Percentiles rank a stretch among this genome's conserved stretches.
These are phyloP conservation scores for Lodderomyces beijingensis DNA, from an alignment of 1,139 yeast genomes.

Conservation along the genomic window DNA sequence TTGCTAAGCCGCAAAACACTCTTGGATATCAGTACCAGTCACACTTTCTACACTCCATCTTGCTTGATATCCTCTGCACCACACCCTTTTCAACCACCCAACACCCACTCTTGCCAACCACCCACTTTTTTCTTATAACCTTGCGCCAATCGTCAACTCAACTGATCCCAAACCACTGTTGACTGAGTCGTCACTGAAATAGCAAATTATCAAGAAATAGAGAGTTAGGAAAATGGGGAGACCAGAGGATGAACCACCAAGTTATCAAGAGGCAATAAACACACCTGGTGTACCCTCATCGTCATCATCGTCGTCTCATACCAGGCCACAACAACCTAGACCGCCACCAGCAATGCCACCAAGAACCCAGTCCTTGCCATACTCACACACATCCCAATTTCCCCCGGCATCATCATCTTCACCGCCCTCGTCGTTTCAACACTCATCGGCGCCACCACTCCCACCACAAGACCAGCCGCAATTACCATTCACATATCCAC, in stretches of 20 bases:
- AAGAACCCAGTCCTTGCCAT: neutral
- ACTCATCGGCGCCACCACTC: slow-evolving; percentile 2
- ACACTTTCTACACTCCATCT: too few species aligned
- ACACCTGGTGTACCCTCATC: slow-evolving; percentile 5
- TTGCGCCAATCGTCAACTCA: too few species aligned
- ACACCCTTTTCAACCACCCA: too few species aligned
- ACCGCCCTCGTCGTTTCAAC: neutral
- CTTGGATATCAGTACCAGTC: too few species aligned
- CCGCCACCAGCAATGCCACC: slow-evolving; percentile 2
- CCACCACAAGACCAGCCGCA: neutral
- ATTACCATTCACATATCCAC: slow-evolving; percentile 55
- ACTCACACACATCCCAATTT: neutral
- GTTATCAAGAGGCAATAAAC: slow-evolving; percentile 15
- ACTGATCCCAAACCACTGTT: too few species aligned
- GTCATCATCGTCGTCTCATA: slow-evolving; percentile 7
- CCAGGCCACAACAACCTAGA: slow-evolving; percentile 8
- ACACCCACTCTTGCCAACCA: too few species aligned
- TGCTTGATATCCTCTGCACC: too few species aligned
- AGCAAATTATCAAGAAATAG: too few species aligned
- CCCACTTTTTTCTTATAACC: too few species aligned
- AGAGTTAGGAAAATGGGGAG: too few species aligned
- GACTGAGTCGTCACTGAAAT: too few species aligned
- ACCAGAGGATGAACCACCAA: slow-evolving; percentile 14
- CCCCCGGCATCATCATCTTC: neutral
- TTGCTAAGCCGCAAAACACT: too few species aligned